Base-by-base conservation (phyloP, 2,329 filamentous ascomycete genomes). In the Pseudocercospora eumusae region DNA sequence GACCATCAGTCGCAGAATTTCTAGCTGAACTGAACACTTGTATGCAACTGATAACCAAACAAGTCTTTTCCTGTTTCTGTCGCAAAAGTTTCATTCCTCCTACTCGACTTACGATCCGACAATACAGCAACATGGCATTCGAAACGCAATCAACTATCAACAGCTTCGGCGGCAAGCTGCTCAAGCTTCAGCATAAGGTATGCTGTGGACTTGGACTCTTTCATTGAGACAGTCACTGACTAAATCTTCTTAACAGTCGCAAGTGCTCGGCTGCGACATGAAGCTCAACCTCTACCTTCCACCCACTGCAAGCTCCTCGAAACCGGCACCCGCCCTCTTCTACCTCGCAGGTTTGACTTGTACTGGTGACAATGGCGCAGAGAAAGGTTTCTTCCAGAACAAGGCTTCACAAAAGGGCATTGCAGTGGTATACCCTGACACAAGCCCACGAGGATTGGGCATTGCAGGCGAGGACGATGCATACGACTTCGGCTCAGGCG, bases 261-360 rank as follows among this genome's bases (percentile, higher is more conserved):
- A 84, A 68, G 84, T 86, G 64, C 96, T 92, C 61, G 86, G 86
- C 71, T 96, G 92, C 69, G 87, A 92, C 72, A 99, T 98, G 93
- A 86, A 86, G 75, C 86, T 98, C 74, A 96, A 96, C 80, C 84
- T 99, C 71, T 99, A 91, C 81, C 84, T 99, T 3, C 95, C 95
- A 23, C 87, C 91, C 1, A 82, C 88, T 71, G 86, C 90, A 60
- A 78, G 83, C 65, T 58, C 77, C 1, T 80, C 83, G 44, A 77
- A 81, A 60, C 90, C 89, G 71, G 87, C 92, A 1, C 95, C 95
- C 23, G 86, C 98, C 28, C 85, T 99, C 62, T 88, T 97, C 80
- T 99, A 93, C 79, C 88, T 99, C 62, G 93, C 93, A 13, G 95
- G 95, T 56, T 83, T 99, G 64, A 98, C 95, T 64, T 99, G 95